Percentiles rank a stretch among this genome's conserved stretches.
phyloP scores from a whole-genome alignment of 148 eudicot species.

The Arbutus unedo region DNA sequence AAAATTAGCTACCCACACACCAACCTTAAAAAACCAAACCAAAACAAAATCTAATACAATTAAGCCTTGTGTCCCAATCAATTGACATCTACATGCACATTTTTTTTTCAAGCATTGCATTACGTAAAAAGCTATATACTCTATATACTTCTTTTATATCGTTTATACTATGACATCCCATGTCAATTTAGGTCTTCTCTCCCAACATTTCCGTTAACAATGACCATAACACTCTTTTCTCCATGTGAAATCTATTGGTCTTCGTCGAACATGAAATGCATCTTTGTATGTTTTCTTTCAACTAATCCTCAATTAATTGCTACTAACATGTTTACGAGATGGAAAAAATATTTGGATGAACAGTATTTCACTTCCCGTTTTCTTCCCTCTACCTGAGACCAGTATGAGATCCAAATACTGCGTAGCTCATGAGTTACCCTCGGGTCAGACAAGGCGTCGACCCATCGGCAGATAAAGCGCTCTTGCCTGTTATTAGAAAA shows the following conservation, averaged over 20 bases:
- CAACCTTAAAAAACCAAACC: background rate
- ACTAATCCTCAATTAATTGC: background rate
- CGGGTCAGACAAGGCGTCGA: conserved; percentile 31
- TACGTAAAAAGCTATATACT: background rate
- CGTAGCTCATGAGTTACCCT: conserved; percentile 33
- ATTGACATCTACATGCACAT: background rate
- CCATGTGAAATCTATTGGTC: background rate
- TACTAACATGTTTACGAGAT: background rate
- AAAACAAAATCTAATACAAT: background rate
- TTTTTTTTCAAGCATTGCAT: background rate
- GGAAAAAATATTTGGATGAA: background rate
- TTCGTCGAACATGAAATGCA: background rate
- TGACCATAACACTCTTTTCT: background rate
- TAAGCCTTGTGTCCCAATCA: background rate
- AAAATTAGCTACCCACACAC: background rate
- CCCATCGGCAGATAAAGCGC: conserved; percentile 29
- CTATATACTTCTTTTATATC: background rate
- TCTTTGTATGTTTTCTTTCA: background rate
- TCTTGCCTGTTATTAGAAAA: conserved; percentile 25
- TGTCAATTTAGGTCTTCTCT: background rate
- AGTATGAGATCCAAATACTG: conserved; percentile 11
- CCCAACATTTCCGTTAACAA: background rate
- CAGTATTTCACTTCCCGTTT: background rate
- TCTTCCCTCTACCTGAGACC: background rate
- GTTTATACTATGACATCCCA: background rate